Percentiles rank a stretch among this genome's conserved stretches.
phyloP scores from a whole-genome alignment of 2,329 filamentous ascomycete species.

The Colletotrichum plurivorum region DNA sequence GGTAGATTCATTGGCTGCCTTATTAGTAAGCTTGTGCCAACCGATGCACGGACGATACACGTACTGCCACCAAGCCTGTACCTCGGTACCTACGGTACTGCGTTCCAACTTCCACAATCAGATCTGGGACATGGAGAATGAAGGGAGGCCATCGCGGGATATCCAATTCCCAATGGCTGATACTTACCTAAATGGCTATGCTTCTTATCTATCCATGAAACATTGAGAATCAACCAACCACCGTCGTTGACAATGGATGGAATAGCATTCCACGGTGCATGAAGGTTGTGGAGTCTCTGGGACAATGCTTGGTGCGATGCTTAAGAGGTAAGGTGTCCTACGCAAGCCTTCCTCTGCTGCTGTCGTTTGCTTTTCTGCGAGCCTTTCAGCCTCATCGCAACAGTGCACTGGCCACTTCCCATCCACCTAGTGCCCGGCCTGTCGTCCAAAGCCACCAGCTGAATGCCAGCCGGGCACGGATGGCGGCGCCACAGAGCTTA shows the following conservation, averaged over 20 bases:
- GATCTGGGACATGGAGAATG: not conserved
- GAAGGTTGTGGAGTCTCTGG: conserved; percentile 2
- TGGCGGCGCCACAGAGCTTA: no score
- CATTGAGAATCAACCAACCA: no score
- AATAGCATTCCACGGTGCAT: not conserved
- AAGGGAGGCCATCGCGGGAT: not conserved
- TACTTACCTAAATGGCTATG: no score
- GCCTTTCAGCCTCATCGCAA: conserved; percentile 21
- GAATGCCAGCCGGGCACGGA: no score
- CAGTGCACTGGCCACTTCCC: conserved; percentile 28
- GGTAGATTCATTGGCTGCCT: not conserved
- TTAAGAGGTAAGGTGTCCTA: conserved; percentile 20
- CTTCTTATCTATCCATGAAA: no score
- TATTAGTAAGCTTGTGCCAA: conserved; percentile 28
- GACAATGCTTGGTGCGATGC: not conserved
- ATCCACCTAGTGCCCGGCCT: not conserved
- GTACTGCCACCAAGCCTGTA: not conserved
- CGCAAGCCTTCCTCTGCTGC: not conserved
- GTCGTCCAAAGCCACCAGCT: no score
- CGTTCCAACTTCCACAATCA: no score
- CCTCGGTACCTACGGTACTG: no score
- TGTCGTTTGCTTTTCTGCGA: not conserved
- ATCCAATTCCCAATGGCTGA: no score
- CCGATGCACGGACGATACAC: not conserved
- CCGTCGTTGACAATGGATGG: no score